Percentiles rank a stretch among this genome's conserved stretches.
phyloP scores from a whole-genome alignment of 805 yeast species.

The Kazachstania bromeliacearum region DNA sequence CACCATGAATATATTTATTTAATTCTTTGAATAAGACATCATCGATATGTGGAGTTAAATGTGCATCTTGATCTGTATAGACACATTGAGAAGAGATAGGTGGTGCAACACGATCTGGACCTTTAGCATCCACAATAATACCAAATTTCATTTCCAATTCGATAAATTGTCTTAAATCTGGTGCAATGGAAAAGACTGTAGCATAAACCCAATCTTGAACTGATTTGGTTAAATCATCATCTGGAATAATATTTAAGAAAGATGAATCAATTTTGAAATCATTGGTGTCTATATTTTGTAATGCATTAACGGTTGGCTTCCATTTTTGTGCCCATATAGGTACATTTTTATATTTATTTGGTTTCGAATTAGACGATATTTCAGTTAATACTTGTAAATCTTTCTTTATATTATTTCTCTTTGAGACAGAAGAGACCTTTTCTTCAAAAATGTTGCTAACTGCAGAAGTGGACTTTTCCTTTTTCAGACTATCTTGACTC shows the following conservation, averaged over 20 bases:
- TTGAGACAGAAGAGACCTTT: constrained; percentile 23
- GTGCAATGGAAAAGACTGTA: constrained; percentile 56
- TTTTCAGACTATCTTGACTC: not conserved
- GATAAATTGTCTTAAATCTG: constrained; percentile 41
- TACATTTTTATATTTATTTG: constrained; percentile 50
- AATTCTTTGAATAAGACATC: constrained; percentile 51
- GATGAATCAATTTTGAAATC: constrained; percentile 32
- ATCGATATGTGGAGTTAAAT: constrained; percentile 58
- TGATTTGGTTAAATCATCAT: constrained; percentile 71
- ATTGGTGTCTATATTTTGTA: constrained; percentile 25
- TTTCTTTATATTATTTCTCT: constrained; percentile 26
- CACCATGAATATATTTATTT: constrained; percentile 43
- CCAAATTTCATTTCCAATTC: constrained; percentile 76
- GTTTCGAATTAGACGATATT: constrained; percentile 35
- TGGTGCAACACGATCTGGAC: constrained; percentile 52
- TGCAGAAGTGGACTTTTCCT: not conserved
- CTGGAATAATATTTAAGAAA: constrained; percentile 59
- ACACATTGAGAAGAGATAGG: constrained; percentile 65
- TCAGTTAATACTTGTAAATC: constrained; percentile 24
- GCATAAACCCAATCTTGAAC: constrained; percentile 88
- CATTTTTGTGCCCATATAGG: constrained; percentile 84
- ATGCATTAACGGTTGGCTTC: constrained; percentile 37
- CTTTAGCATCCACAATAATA: constrained; percentile 51
- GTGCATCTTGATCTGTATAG: constrained; percentile 46
- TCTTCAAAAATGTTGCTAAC: constrained; percentile 26